Percentiles rank a stretch among this genome's conserved stretches.
phyloP scores from a whole-genome alignment of 495 filamentous ascomycete species.

The Podospora sp. region DNA sequence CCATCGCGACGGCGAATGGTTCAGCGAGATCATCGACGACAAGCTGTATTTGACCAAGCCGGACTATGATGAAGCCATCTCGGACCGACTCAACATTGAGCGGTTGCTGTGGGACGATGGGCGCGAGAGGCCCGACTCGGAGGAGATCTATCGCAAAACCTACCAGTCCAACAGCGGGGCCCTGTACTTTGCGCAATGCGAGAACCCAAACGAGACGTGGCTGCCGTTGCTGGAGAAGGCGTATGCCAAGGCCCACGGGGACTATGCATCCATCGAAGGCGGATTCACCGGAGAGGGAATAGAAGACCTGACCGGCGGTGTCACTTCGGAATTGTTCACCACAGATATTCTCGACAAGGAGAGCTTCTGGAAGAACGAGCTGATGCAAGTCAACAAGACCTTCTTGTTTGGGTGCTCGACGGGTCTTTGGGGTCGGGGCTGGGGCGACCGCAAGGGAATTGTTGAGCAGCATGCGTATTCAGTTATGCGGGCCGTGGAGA shows the following conservation, averaged over 20 bases:
- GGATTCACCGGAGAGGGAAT: slow-evolving; percentile 87
- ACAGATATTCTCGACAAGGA: slow-evolving; percentile 87
- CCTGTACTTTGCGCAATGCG: slow-evolving; percentile 85
- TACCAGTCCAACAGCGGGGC: slow-evolving; percentile 76
- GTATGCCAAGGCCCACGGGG: slow-evolving; percentile 93
- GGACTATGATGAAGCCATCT: slow-evolving; percentile 69
- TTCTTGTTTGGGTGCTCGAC: slow-evolving; percentile 87
- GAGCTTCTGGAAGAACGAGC: slow-evolving; percentile 83
- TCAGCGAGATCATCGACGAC: slow-evolving; percentile 83
- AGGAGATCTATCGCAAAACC: slow-evolving; percentile 74
- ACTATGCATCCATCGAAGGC: slow-evolving; percentile 80
- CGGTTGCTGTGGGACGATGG: slow-evolving; percentile 68
- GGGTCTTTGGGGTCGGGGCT: slow-evolving; percentile 60
- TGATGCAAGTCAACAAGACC: slow-evolving; percentile 81
- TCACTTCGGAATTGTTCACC: slow-evolving; percentile 78
- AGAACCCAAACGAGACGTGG: slow-evolving; percentile 89
- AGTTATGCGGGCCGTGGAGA: slow-evolving; percentile 78
- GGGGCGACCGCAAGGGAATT: slow-evolving; percentile 70
- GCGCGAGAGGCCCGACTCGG: slow-evolving; percentile 67
- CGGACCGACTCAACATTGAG: slow-evolving; percentile 53
- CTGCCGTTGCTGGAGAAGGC: slow-evolving; percentile 92
- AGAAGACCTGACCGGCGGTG: slow-evolving; percentile 91
- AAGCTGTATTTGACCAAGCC: slow-evolving; percentile 77
- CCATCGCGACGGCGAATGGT: slow-evolving; percentile 90
- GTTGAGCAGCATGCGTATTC: slow-evolving; percentile 85